phyloP scores from a whole-genome alignment of 106 monocot genomes.

The Allium sativum region DNA sequence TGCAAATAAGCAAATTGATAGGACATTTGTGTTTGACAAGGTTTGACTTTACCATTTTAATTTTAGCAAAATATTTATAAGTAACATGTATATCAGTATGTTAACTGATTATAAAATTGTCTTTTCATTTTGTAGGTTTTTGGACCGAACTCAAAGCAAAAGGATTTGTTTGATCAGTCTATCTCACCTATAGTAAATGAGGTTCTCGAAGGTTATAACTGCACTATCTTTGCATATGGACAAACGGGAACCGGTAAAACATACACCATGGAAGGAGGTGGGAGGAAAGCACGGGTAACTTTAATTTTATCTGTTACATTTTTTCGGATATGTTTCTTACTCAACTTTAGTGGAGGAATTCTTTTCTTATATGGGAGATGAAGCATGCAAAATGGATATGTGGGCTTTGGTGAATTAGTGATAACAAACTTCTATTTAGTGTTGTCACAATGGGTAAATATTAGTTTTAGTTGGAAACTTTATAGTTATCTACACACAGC shows the following conservation, averaged over 20 bases:
- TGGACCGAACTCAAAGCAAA: slow-evolving; percentile 75
- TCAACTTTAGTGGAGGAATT: too few species aligned
- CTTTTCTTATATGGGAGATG: too few species aligned
- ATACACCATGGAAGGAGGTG: slow-evolving; percentile 98
- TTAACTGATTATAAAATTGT: not conserved
- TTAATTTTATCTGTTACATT: not conserved
- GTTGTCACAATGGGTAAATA: too few species aligned
- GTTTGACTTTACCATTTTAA: slow-evolving; percentile 23
- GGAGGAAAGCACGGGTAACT: slow-evolving; percentile 71
- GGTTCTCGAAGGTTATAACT: slow-evolving; percentile 97
- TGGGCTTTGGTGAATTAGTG: too few species aligned
- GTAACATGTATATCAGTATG: not conserved
- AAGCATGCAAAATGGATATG: too few species aligned
- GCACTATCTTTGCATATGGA: slow-evolving; percentile 95
- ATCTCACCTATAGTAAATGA: slow-evolving; percentile 86
- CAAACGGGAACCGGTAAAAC: slow-evolving; percentile 98
- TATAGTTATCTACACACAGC: too few species aligned
- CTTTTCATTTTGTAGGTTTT: slow-evolving; percentile 44
- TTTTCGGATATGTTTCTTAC: too few species aligned
- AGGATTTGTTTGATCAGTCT: slow-evolving; percentile 81
- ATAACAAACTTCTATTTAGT: too few species aligned
- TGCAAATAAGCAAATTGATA: slow-evolving; percentile 88
- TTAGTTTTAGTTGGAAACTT: too few species aligned
- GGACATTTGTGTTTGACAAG: slow-evolving; percentile 86
- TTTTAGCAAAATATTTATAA: not conserved